phyloP scores from a whole-genome alignment of 768 basidiomycete species.

The Cantharellus cinnabarinus region DNA sequence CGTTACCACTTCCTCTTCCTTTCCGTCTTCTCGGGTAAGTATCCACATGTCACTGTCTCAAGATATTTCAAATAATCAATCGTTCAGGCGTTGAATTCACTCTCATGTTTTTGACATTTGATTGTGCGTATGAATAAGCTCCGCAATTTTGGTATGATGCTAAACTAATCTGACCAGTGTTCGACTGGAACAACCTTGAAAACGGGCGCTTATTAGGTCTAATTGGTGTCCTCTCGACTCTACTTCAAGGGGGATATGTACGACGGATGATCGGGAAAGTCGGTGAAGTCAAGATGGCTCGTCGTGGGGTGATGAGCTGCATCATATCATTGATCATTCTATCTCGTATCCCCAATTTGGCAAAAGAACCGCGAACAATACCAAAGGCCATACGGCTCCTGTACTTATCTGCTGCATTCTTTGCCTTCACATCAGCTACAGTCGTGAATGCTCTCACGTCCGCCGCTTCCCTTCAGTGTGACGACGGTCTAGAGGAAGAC shows the following conservation, averaged over 20 bases:
- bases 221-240: slow-evolving; percentile 77
- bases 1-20: slow-evolving; percentile 69
- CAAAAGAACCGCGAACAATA: slow-evolving; percentile 15
- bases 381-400: slow-evolving; percentile 26
- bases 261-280: slow-evolving; percentile 54
- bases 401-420: slow-evolving; percentile 49
- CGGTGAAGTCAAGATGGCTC: slow-evolving; percentile 69
- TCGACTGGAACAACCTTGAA: slow-evolving; percentile 77
- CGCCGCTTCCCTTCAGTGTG: slow-evolving; percentile 76
- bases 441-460: slow-evolving; percentile 89
- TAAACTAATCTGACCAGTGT: slow-evolving; percentile 28
- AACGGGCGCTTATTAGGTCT: slow-evolving; percentile 70
- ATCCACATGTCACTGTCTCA: background rate
- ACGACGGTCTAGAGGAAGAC: slow-evolving; percentile 39
- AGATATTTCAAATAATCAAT: background rate
- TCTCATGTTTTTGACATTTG: slow-evolving; percentile 83
- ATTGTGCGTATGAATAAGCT: slow-evolving; percentile 30
- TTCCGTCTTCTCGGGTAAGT: slow-evolving; percentile 54
- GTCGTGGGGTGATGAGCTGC: slow-evolving; percentile 58
- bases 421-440: slow-evolving; percentile 89
- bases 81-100: slow-evolving; percentile 76
- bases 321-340: slow-evolving; percentile 49
- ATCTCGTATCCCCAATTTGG: slow-evolving; percentile 41
- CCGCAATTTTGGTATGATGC: background rate
- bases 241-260: slow-evolving; percentile 88